Conservation (phyloP, 495 filamentous ascomycete genomes). For the Neurospora discreta region DNA sequence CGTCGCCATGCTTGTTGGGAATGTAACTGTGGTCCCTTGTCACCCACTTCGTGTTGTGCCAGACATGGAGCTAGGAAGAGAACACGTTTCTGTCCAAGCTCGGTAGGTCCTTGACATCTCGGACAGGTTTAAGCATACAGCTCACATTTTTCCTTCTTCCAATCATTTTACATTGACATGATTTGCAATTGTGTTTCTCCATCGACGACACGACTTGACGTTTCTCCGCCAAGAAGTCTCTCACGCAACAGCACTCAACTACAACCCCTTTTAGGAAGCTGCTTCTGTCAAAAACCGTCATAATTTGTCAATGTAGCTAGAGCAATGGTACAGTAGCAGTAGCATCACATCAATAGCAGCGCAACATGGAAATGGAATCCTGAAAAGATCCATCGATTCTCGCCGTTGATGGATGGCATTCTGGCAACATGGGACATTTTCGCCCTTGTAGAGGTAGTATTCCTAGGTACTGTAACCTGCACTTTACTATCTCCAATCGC, state of each 20-base stretch:
- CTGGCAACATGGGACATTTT: not conserved
- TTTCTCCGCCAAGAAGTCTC: not conserved
- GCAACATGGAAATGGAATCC: not conserved
- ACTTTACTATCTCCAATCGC: not conserved
- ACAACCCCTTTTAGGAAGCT: not conserved
- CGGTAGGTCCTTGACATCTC: no score
- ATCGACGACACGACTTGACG: not conserved
- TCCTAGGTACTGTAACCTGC: not conserved
- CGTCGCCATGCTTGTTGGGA: not conserved
- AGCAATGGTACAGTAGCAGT: not conserved
- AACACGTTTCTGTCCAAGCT: no score
- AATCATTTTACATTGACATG: not conserved
- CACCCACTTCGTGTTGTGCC: not conserved
- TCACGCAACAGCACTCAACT: not conserved
- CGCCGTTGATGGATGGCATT: not conserved
- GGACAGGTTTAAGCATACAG: not conserved
- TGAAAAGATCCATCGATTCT: not conserved
- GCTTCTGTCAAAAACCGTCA: not conserved
- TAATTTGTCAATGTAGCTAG: not conserved
- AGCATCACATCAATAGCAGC: not conserved
- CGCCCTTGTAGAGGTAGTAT: not conserved
- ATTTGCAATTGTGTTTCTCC: not conserved
- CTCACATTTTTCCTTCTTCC: not conserved
- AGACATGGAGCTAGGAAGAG: not conserved
- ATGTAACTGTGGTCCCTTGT: not conserved